Percentiles rank a stretch among this genome's conserved stretches.
These are phyloP conservation scores for Boletus tylopilopsis DNA, from an alignment of 768 basidiomycete species.

Conservation along the genomic window DNA sequence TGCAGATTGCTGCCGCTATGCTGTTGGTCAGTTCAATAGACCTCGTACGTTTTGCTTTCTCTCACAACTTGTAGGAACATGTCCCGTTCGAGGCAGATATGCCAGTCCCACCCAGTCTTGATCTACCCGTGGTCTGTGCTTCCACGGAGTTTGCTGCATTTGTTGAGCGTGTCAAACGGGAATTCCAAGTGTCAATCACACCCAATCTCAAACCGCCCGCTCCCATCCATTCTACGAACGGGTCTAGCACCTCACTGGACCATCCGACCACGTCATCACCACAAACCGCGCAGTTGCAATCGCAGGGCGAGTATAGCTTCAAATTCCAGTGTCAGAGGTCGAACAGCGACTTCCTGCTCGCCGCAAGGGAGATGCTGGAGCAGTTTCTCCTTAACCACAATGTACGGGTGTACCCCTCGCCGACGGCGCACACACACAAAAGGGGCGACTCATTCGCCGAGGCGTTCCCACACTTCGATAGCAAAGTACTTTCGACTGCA, in stretches of 20 bases:
- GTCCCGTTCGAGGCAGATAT: slow-evolving; percentile 96
- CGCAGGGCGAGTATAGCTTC: slow-evolving; percentile 73
- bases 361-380: slow-evolving; percentile 89
- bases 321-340: slow-evolving; percentile 94
- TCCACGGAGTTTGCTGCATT: slow-evolving; percentile 85
- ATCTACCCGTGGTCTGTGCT: slow-evolving; percentile 69
- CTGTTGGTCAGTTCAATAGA: slow-evolving; percentile 58
- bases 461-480: slow-evolving; percentile 95
- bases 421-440: slow-evolving; percentile 76
- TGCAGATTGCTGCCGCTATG: slow-evolving; percentile 96
- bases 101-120: slow-evolving; percentile 79
- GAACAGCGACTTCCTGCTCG: slow-evolving; percentile 88
- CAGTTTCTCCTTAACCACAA: slow-evolving; percentile 85
- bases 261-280: slow-evolving; percentile 33
- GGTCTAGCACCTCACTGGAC: slow-evolving; percentile 47
- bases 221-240: slow-evolving; percentile 40
- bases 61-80: slow-evolving; percentile 63
- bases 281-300: slow-evolving; percentile 18
- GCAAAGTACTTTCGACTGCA: slow-evolving; percentile 83
- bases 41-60: not conserved
- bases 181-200: slow-evolving; percentile 86
- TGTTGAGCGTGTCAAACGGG: slow-evolving; percentile 87
- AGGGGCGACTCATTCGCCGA: slow-evolving; percentile 92
- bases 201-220: slow-evolving; percentile 62
- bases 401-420: slow-evolving; percentile 76